A percentile compares a stretch with the other conserved stretches of the same genome.
phyloP scores from a whole-genome alignment of 177 flowering plant genomes.

The Vitis hybrid region DNA sequence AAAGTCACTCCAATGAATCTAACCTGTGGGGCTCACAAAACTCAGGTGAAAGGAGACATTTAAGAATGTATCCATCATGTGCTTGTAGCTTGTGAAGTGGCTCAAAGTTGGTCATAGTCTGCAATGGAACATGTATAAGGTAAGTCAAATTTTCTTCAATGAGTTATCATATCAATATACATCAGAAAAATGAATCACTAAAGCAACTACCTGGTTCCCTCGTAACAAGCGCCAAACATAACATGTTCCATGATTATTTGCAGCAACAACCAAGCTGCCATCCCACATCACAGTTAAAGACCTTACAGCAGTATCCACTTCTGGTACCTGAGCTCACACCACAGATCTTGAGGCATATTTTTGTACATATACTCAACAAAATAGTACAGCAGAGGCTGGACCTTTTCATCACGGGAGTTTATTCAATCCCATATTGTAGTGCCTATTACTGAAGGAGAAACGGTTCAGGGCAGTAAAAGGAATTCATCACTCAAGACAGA shows the following conservation, averaged over 20 bases:
- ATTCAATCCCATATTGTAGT: neutral
- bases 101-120: constrained; percentile 98
- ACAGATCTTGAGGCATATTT: neutral
- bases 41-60: constrained; percentile 93
- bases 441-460: neutral
- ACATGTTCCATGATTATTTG: constrained; percentile 92
- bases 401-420: neutral
- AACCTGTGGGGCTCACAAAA: constrained; percentile 82
- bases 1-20: constrained; percentile 1
- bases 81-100: constrained; percentile 98
- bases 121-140: constrained; percentile 12
- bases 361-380: too few species aligned
- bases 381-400: too few species aligned
- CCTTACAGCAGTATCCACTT: constrained; percentile 94
- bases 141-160: neutral
- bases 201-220: constrained; percentile 69
- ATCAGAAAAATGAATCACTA: neutral
- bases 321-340: constrained; percentile 70
- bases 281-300: constrained; percentile 99
- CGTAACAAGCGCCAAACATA: constrained; percentile 94
- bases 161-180: neutral
- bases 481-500: neutral
- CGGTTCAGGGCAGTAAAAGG: neutral
- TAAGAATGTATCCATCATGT: constrained; percentile 84
- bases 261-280: constrained; percentile 98